These are phyloP conservation scores for Penicillium argentinense DNA, from an alignment of 495 filamentous ascomycete genomes.

Conservation along the genomic window DNA sequence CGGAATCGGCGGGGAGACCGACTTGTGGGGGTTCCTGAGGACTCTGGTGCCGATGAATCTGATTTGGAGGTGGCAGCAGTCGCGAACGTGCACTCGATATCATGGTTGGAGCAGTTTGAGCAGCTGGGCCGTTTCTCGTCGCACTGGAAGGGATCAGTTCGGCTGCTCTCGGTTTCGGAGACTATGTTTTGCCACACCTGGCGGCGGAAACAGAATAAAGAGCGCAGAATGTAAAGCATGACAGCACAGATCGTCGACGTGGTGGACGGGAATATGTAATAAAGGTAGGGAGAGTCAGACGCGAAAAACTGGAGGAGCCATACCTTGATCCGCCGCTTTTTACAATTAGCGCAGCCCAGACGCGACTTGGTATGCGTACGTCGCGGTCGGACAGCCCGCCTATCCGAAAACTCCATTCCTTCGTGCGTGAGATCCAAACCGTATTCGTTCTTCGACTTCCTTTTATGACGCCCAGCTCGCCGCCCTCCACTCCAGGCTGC, in stretches of 20 bases:
- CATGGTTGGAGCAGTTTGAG: constrained; percentile 30
- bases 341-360: constrained; percentile 33
- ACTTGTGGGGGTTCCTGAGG: background rate
- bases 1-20: constrained; percentile 18
- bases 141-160: constrained; percentile 27
- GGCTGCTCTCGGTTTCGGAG: background rate
- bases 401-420: constrained; percentile 7
- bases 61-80: background rate
- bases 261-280: too few species aligned
- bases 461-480: constrained; percentile 6
- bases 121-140: constrained; percentile 37
- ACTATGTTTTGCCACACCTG: background rate
- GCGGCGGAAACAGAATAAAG: background rate
- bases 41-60: constrained; percentile 1
- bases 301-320: background rate
- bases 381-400: constrained; percentile 14
- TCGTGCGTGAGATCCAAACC: background rate
- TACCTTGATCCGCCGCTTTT: constrained; percentile 39
- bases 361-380: constrained; percentile 37
- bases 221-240: constrained; percentile 3
- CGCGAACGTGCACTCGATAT: constrained; percentile 27
- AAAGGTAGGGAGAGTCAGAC: background rate
- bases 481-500: background rate
- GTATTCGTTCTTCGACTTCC: constrained; percentile 14
- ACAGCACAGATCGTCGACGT: background rate